Conservation (phyloP, 306 rosid species). For the Dalbergia cochinchinensis region DNA sequence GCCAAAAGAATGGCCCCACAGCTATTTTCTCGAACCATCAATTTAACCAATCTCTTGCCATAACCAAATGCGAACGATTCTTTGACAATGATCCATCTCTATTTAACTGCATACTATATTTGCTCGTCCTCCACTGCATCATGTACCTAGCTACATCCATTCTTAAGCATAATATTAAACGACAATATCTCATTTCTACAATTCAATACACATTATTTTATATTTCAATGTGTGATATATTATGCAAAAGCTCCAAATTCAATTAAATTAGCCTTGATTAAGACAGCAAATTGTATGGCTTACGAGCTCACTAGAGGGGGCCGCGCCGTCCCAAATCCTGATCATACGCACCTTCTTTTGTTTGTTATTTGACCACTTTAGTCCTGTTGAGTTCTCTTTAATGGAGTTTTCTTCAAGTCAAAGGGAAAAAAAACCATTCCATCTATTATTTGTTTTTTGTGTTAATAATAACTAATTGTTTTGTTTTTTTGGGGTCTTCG, state of each 20-base stretch:
- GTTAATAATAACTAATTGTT: too few relatives aligned
- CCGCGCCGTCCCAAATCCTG: too few relatives aligned
- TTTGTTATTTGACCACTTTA: background rate
- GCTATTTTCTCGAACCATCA: conserved; percentile 10
- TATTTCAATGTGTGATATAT: background rate
- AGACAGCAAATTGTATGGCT: too few relatives aligned
- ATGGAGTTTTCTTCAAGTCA: background rate
- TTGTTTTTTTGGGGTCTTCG: too few relatives aligned
- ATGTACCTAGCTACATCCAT: background rate
- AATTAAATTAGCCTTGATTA: background rate
- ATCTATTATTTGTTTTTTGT: too few relatives aligned
- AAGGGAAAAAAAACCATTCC: too few relatives aligned
- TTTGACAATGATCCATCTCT: conserved; percentile 1
- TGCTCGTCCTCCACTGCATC: background rate
- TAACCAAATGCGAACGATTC: background rate
- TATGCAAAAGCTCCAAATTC: background rate
- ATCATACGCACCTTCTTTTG: too few relatives aligned
- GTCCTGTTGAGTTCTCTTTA: background rate
- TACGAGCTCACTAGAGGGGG: too few relatives aligned
- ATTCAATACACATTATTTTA: background rate
- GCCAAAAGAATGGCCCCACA: conserved; percentile 1
- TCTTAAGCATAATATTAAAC: background rate
- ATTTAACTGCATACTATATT: background rate
- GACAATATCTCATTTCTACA: background rate
- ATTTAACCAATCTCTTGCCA: background rate